Percentiles rank a stretch among this genome's conserved stretches.
phyloP scores from a whole-genome alignment of 306 rosid species.

The Sindora glabra region DNA sequence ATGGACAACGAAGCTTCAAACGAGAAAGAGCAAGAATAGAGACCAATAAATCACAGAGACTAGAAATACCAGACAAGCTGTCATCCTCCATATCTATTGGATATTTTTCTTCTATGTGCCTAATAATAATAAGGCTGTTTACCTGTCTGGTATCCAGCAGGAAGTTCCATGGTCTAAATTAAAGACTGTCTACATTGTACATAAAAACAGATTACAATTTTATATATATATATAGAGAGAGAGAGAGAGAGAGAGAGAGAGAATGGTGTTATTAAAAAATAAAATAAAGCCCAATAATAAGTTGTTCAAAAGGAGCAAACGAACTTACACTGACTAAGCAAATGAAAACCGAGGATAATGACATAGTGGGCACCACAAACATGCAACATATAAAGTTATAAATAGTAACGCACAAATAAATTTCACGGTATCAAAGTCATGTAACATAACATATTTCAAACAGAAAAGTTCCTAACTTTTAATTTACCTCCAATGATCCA shows the following conservation, averaged over 20 bases:
- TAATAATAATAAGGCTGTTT: constrained; percentile 14
- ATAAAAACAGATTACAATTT: constrained; percentile 11
- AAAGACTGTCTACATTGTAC: constrained; percentile 62
- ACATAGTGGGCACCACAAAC: neutral
- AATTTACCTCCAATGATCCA: constrained; percentile 75
- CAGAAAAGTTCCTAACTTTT: constrained; percentile 1
- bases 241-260: too few relatives aligned
- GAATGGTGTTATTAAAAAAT: neutral
- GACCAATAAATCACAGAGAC: neutral
- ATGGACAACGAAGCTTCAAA: constrained; percentile 6
- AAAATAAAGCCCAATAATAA: constrained; percentile 3
- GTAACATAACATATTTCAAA: neutral
- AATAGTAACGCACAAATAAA: neutral
- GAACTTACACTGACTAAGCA: neutral
- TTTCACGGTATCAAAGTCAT: neutral
- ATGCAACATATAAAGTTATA: neutral
- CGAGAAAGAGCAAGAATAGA: neutral
- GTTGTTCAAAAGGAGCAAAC: neutral
- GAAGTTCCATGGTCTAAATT: constrained; percentile 87
- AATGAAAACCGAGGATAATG: neutral
- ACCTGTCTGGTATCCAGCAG: constrained; percentile 92
- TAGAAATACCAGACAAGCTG: neutral
- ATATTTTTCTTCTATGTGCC: constrained; percentile 4
- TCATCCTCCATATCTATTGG: neutral
- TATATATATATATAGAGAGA: too few relatives aligned